These are phyloP conservation scores for Lanmaoa rubissima DNA, from an alignment of 768 basidiomycete species.

Conservation along the genomic window DNA sequence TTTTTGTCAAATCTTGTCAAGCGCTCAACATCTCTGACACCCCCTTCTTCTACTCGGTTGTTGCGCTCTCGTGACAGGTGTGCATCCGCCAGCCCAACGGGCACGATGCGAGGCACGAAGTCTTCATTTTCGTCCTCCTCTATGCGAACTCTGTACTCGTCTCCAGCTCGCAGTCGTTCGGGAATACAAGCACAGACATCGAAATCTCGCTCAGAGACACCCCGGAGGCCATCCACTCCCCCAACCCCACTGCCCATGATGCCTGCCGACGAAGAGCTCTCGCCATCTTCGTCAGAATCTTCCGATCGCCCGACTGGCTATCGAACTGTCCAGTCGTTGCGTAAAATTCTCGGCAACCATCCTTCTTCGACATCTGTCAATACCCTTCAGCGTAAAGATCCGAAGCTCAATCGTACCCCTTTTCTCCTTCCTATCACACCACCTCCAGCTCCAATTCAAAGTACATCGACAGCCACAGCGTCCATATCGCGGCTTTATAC, in stretches of 20 bases:
- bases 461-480: slow-evolving; percentile 75
- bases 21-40: slow-evolving; percentile 30
- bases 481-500: slow-evolving; percentile 77
- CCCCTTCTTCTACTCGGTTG: slow-evolving; percentile 25
- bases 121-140: slow-evolving; percentile 16
- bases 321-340: slow-evolving; percentile 61
- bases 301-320: slow-evolving; percentile 53
- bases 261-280: slow-evolving; percentile 55
- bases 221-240: slow-evolving; percentile 21
- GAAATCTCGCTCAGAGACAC: slow-evolving; percentile 32
- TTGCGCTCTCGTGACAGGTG: slow-evolving; percentile 35
- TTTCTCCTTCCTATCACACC: slow-evolving; percentile 38
- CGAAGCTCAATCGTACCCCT: slow-evolving; percentile 17
- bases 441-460: slow-evolving; percentile 52
- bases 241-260: slow-evolving; percentile 43
- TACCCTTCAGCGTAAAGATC: slow-evolving; percentile 10
- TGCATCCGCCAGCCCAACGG: slow-evolving; percentile 32
- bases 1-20: slow-evolving; percentile 59
- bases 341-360: slow-evolving; percentile 63
- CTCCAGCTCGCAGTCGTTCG: slow-evolving; percentile 16
- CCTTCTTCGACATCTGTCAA: slow-evolving; percentile 35
- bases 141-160: slow-evolving; percentile 3
- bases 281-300: slow-evolving; percentile 50
- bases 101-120: slow-evolving; percentile 24
- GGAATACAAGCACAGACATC: slow-evolving; percentile 6